phyloP scores from a whole-genome alignment of 305 asterid species.

The Ajuga reptans region DNA sequence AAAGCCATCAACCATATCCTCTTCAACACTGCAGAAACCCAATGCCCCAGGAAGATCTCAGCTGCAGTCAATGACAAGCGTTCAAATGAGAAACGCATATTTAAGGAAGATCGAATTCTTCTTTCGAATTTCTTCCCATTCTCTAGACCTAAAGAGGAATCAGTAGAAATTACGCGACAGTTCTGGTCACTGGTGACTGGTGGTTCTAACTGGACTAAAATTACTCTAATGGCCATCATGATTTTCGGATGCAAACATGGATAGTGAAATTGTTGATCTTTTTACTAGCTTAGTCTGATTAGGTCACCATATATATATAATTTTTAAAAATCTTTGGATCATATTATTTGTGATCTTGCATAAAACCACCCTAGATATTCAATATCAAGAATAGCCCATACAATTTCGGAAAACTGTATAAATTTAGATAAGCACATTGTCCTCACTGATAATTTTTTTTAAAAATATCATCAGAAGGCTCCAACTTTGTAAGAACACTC shows the following conservation, averaged over 20 bases:
- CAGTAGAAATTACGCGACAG: constrained; percentile 8
- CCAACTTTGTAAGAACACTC: not conserved
- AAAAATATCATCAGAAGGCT: not conserved
- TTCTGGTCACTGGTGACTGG: not conserved
- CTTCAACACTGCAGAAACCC: constrained; percentile 99
- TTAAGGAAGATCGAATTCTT: constrained; percentile 33
- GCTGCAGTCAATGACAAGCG: constrained; percentile 99
- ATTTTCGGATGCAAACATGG: not conserved
- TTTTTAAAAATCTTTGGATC: not conserved
- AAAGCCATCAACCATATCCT: constrained; percentile 96
- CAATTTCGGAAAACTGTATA: not conserved
- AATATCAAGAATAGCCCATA: not conserved
- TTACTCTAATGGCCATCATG: not conserved
- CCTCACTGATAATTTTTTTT: not conserved
- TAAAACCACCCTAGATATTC: not conserved
- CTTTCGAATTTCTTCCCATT: constrained; percentile 21
- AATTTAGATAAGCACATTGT: not conserved
- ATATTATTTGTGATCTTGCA: not conserved
- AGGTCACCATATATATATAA: not conserved
- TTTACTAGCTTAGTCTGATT: not conserved
- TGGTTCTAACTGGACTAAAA: not conserved
- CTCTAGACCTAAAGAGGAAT: constrained; percentile 19
- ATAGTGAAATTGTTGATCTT: not conserved
- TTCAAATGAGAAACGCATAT: constrained; percentile 67
- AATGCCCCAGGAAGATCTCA: constrained; percentile 99